Conservation (phyloP, 2,329 filamentous ascomycete genomes). For the Malbranchea cinnamomea region DNA sequence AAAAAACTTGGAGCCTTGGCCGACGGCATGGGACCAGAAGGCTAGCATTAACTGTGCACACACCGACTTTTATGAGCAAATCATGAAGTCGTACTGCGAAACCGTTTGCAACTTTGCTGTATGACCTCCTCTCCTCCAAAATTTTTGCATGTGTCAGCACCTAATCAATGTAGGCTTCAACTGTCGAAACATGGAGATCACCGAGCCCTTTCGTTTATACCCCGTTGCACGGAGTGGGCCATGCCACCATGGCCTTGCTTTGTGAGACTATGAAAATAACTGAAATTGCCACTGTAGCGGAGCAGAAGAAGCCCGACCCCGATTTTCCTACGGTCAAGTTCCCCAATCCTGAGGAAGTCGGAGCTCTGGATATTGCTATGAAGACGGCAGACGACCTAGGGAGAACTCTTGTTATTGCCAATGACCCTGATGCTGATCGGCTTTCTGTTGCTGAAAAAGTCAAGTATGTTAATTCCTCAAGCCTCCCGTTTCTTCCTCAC, state of each 20-base stretch:
- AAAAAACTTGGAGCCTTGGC: conserved; percentile 37
- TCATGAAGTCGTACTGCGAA: conserved; percentile 3
- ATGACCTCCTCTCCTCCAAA: not conserved
- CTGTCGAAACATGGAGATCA: conserved; percentile 14
- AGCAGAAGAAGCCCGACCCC: conserved; percentile 44
- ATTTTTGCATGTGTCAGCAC: not conserved
- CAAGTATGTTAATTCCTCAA: conserved; percentile 24
- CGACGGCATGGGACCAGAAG: conserved; percentile 24
- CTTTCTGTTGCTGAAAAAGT: conserved; percentile 47
- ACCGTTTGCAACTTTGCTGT: conserved; percentile 5
- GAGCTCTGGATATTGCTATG: conserved; percentile 45
- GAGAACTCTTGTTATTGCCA: conserved; percentile 42
- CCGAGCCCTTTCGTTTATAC: conserved; percentile 28
- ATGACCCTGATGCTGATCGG: conserved; percentile 51
- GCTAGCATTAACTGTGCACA: not conserved
- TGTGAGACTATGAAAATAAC: conserved; percentile 20
- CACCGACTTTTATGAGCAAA: not conserved
- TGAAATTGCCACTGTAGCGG: conserved; percentile 21
- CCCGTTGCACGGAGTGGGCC: conserved; percentile 27
- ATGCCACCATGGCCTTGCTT: conserved; percentile 19
- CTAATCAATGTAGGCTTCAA: conserved; percentile 17
- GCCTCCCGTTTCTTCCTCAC: not conserved
- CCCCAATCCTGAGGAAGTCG: conserved; percentile 51
- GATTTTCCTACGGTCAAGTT: conserved; percentile 50
- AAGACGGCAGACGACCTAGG: conserved; percentile 36